Evolutionary conservation across 768 basidiomycete species (phyloP).

Genomic region (Agaricus bisporus): DNA sequence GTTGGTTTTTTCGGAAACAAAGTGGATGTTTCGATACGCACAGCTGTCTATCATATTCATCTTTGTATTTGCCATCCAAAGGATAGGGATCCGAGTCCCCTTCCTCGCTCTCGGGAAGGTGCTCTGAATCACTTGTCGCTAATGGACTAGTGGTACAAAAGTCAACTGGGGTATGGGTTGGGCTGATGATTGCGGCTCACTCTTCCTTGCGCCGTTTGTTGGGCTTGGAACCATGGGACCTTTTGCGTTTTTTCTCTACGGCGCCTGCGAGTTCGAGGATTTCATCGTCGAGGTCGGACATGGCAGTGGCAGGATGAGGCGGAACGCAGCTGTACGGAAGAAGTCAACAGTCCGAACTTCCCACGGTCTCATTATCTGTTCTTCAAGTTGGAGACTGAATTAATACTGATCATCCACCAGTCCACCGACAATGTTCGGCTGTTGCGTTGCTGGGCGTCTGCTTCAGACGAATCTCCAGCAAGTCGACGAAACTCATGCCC

Average conservation of each 20-base stretch:
- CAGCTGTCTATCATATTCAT: slow-evolving; percentile 79
- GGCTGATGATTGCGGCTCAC: slow-evolving; percentile 32
- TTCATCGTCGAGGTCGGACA: slow-evolving; percentile 62
- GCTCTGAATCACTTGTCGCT: slow-evolving; percentile 44
- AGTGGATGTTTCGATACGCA: slow-evolving; percentile 34
- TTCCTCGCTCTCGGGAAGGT: slow-evolving; percentile 60
- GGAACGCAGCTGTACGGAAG: background rate
- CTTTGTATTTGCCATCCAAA: slow-evolving; percentile 84
- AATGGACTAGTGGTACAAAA: slow-evolving; percentile 4
- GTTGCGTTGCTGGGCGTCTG: slow-evolving; percentile 70
- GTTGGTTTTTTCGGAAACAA: background rate
- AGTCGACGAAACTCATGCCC: slow-evolving; percentile 77
- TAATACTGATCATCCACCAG: too few species aligned
- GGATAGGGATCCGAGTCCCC: slow-evolving; percentile 71
- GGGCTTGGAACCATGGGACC: slow-evolving; percentile 36
- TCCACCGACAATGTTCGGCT: slow-evolving; percentile 58
- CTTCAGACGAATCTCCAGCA: slow-evolving; percentile 78
- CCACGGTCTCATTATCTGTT: background rate
- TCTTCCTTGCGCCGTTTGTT: slow-evolving; percentile 68
- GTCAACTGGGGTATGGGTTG: background rate
- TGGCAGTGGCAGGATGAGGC: slow-evolving; percentile 16
- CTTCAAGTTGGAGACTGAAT: background rate
- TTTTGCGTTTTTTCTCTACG: slow-evolving; percentile 58
- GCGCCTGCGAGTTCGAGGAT: slow-evolving; percentile 78
- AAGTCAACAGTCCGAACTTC: slow-evolving; percentile 1